phyloP scores from a whole-genome alignment of 805 yeast genomes.

The Candida taoyuanica region DNA sequence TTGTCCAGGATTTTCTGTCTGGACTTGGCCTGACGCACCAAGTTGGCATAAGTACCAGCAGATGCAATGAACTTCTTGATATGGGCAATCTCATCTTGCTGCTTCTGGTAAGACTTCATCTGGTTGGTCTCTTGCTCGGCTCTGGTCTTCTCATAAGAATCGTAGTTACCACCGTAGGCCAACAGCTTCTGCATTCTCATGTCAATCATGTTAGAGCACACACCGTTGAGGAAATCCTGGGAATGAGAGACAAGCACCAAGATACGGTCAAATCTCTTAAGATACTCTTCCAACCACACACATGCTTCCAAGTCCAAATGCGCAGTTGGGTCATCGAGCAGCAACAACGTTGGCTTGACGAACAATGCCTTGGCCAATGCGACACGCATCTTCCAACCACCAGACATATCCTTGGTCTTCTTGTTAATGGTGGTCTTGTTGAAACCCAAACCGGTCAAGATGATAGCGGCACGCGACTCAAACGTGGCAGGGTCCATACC shows the following conservation, averaged over 20 bases:
- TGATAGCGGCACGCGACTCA: slow-evolving; percentile 93
- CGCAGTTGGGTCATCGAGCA: slow-evolving; percentile 98
- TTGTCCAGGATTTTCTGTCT: slow-evolving; percentile 98
- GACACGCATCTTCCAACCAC: slow-evolving; percentile 99
- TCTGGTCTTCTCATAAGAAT: slow-evolving; percentile 93
- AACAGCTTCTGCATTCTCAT: slow-evolving; percentile 79
- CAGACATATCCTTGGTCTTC: slow-evolving; percentile 98
- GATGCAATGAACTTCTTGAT: slow-evolving; percentile 98
- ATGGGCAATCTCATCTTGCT: slow-evolving; percentile 98
- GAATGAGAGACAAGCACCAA: slow-evolving; percentile 95
- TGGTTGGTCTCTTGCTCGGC: slow-evolving; percentile 91
- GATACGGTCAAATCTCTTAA: slow-evolving; percentile 90
- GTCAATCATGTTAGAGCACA: slow-evolving; percentile 96
- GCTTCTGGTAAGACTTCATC: slow-evolving; percentile 95
- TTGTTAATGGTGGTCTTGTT: slow-evolving; percentile 79
- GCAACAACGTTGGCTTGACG: slow-evolving; percentile 92
- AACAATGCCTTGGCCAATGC: slow-evolving; percentile 96
- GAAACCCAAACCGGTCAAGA: slow-evolving; percentile 96
- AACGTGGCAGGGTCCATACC: slow-evolving; percentile 94
- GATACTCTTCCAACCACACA: slow-evolving; percentile 99
- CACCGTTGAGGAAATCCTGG: slow-evolving; percentile 99
- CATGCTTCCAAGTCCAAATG: slow-evolving; percentile 99
- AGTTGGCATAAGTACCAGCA: slow-evolving; percentile 99
- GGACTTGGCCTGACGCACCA: slow-evolving; percentile 98
- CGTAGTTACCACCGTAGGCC: slow-evolving; percentile 97